Evolutionary conservation across 1,284 basidiomycete species (phyloP), one percentile per base, ranked within the genome.

Genomic region (Phellinidium pouzarii): DNA sequence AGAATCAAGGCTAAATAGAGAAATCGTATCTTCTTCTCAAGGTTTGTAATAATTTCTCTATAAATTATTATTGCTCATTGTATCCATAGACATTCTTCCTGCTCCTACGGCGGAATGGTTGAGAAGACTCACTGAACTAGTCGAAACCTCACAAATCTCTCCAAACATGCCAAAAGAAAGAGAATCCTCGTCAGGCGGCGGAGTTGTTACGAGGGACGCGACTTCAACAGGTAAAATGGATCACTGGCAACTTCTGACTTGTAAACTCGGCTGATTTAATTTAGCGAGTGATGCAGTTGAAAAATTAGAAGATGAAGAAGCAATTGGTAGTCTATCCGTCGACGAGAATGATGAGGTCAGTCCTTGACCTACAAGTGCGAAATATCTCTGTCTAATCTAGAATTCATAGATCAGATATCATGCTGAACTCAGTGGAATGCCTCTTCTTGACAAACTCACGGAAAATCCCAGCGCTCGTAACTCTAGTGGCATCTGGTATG

Each of bases 301-400:
- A 31, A 55, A 58, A 44, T 60, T 59, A 19, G 54, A 51, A 26
- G 53, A 72, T 48, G 76, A 79, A 50, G 68, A 83, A 1, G 73
- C 79, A 2, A 80, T 85, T 56, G 72, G 77, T n/a, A 82, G 87
- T 60, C 66, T 93, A n/a, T 88, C 87, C 2, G 68, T 92, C 40
- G 86, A 91, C 59, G 89, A 92, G 63, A 82, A 90, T 62, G 77
- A 79, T 61, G 87, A 92, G 70, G 86, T 84, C 58, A 8, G 62
- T 57, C 3, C 2, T 40, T 31, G 20, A n/a, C n/a, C n/a, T 41
- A 29, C 4, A 19, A n/a, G 37, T 11, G 19, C 19, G 14, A 48
- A 5, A 29, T 19, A 25, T 12, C 3, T 12, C 14, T 5, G 6
- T 23, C 43, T 44, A 7, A 44, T 4, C 22, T 17, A 11, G 3